phyloP scores from a whole-genome alignment of 305 asterid species.

The Salvia sclarea region DNA sequence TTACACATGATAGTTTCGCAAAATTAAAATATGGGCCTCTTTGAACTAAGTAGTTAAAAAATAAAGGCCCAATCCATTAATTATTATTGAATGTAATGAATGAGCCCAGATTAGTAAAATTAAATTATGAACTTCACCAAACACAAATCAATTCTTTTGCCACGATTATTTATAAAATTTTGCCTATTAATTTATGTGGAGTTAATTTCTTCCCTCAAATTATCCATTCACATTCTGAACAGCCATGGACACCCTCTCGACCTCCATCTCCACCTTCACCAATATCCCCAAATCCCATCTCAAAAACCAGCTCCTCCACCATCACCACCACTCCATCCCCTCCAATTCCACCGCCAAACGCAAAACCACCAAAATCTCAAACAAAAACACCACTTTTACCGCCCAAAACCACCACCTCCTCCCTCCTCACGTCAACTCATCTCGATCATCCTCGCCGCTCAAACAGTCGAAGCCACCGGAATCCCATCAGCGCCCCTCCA shows the following conservation, averaged over 20 bases:
- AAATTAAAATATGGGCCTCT: too few relatives aligned
- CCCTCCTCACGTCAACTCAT: slow-evolving; percentile 10
- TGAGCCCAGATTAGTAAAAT: too few relatives aligned
- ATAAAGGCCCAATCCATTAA: too few relatives aligned
- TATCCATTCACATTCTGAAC: not conserved
- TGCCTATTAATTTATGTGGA: not conserved
- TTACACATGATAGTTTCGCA: too few relatives aligned
- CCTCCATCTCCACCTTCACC: slow-evolving; percentile 27
- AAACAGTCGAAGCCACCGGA: slow-evolving; percentile 18
- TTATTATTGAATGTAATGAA: too few relatives aligned
- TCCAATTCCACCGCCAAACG: not conserved
- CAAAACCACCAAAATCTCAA: slow-evolving; percentile 12
- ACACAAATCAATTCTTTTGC: not conserved
- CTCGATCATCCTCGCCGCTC: slow-evolving; percentile 11
- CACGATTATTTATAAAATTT: not conserved
- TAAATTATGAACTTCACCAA: not conserved
- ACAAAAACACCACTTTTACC: slow-evolving; percentile 13
- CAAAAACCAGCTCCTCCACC: slow-evolving; percentile 21
- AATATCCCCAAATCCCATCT: slow-evolving; percentile 25
- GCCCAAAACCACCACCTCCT: slow-evolving; percentile 6
- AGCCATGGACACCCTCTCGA: slow-evolving; percentile 35
- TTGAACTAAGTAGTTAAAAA: too few relatives aligned
- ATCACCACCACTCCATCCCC: slow-evolving; percentile 2
- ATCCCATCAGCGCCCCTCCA: slow-evolving; percentile 21
- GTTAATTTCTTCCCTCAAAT: not conserved